Evolutionary conservation across 306 rosid species (phyloP), one percentile per base, ranked within the genome.

Genomic region (Quillaja saponaria): DNA sequence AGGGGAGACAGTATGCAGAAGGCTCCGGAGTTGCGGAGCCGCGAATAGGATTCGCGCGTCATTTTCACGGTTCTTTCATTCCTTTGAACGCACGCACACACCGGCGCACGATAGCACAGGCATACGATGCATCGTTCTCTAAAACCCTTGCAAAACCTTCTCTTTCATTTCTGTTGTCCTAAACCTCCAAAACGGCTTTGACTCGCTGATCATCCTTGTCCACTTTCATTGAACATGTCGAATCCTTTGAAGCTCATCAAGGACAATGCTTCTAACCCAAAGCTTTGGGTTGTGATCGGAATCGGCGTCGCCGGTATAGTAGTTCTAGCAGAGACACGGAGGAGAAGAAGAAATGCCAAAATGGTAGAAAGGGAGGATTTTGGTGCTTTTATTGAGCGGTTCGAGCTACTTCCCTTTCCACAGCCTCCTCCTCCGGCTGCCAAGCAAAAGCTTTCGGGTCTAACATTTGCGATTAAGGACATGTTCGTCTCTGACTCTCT

Each of bases 361-460:
- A 4, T 55, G n/a, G 12, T 58, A 13, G 13, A 10, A 13, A 71
- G 48, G 47, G 64, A 58, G 40, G 85, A 79, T 48, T 80, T 80
- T 3, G 82, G 85, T 9, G 87, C 91, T 51, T 87, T 87, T 49
- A 8, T 84, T 8, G 77, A 76, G 64, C 86, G 85, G 12, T 80
- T 84, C 46, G 70, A 80, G 67, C 80, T 87, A 13, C 75, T 48
- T 44, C 90, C 95, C 7, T 75, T 80, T 66, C 90, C 90, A 63
- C 95, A 81, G 61, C 80, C 82, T 33, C 78, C 81, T 34, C 95
- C 84, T 20, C 95, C 95, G 0, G 80, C 87, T 2, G 78, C 83
- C 35, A 45, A 56, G 49, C 85, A 61, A 34, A 3, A 64, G 15
- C 91, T 84, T 10, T 62, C 87, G 31, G 51, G 72, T 7, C 74